Base-by-base conservation (phyloP, 1,139 yeast genomes). In the Candida tropicalis region DNA sequence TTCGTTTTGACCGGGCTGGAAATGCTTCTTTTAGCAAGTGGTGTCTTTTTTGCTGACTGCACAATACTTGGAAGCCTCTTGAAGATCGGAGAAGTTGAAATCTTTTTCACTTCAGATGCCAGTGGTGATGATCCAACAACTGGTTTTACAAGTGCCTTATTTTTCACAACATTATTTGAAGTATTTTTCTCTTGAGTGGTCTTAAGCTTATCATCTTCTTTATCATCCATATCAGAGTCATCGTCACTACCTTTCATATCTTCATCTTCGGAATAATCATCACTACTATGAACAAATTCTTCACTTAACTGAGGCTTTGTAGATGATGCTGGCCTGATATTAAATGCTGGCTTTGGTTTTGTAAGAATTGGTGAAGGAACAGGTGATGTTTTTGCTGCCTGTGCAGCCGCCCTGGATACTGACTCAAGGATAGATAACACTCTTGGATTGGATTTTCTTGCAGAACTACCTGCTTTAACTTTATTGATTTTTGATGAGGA, bases 251-350 rank as follows among this genome's bases (percentile, higher is more conserved):
- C 13, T 18, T 18, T 22, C 32, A 31, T 31, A 3, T 17, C 34
- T 31, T 36, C 33, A 11, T 27, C 39, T 13, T 22, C 34, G 6
- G 28, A 13, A 20, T 20, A 13, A 22, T 37, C 34, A 13, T 28
- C 34, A 28, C 39, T 28, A 20, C 23, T 23, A 15, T 27, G 32
- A n/a, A 36, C 25, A 36, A 36, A 26, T 27, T 26, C 33, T 27
- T 26, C 29, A 36, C 39, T 36, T 4, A 36, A 25, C 5, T n/a
- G 17, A 3, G 17, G 11, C n/a, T 36, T 36, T 3, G 7, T 31
- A 17, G 24, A 6, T 9, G 35, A 7, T 6, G 23, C n/a, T 11
- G 25, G 16, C 12, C 9, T 33, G n/a, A 23, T 7, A 6, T 17
- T 17, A 5, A 22, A 22, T 22, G 36, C 36, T 20, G 36, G 26